Conservation (phyloP, 306 rosid genomes). For the Aeschynomene evenia region DNA sequence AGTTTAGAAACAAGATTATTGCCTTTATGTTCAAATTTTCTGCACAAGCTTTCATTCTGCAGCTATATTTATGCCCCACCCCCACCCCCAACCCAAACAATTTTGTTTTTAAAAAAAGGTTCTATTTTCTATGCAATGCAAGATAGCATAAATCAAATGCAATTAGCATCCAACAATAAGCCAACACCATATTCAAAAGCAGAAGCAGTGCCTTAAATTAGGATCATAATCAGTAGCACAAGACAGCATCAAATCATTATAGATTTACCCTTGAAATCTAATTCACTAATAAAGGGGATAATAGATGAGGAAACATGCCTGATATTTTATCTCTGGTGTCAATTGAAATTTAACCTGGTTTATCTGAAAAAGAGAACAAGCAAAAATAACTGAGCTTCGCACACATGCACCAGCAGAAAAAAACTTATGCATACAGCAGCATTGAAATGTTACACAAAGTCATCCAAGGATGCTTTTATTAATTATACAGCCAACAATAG, state of each 20-base stretch:
- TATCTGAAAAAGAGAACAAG: constrained; percentile 53
- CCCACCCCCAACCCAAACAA: no score
- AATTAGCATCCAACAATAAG: constrained; percentile 3
- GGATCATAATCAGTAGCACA: background rate
- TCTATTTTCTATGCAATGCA: no score
- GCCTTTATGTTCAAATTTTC: background rate
- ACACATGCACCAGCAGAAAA: constrained; percentile 26
- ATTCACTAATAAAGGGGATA: constrained; percentile 12
- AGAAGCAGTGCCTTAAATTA: background rate
- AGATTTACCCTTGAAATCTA: constrained; percentile 12
- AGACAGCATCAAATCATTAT: constrained; percentile 10
- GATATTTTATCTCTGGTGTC: constrained; percentile 94
- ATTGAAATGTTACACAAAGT: background rate
- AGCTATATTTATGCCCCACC: no score
- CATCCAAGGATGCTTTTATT: background rate
- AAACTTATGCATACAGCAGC: background rate
- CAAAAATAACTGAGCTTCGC: constrained; percentile 12
- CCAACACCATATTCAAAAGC: constrained; percentile 5
- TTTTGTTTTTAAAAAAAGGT: no score
- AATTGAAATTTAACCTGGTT: constrained; percentile 89
- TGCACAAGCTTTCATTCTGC: background rate
- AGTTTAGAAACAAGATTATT: background rate
- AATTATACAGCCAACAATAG: background rate
- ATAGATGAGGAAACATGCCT: constrained; percentile 52
- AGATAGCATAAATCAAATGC: constrained; percentile 4